Evolutionary conservation across 352 stramenopile species (phyloP).

Genomic region (Pythium biforme): DNA sequence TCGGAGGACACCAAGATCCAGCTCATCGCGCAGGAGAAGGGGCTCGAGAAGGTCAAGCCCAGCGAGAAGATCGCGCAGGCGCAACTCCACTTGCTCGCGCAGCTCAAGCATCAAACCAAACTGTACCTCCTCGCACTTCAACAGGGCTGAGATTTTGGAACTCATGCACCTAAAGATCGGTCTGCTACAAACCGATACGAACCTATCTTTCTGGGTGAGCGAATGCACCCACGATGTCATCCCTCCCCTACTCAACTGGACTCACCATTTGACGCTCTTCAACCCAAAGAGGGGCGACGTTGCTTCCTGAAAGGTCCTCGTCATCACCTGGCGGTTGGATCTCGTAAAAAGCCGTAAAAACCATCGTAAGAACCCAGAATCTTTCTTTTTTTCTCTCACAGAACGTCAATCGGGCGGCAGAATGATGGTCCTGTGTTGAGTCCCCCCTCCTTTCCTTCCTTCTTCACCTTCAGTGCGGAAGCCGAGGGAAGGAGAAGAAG

Average conservation of each 20-base stretch:
- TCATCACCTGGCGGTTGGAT: conserved; percentile 2
- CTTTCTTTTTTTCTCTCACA: conserved; percentile 26
- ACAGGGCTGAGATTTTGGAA: conserved; percentile 18
- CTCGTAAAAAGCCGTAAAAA: conserved; percentile 23
- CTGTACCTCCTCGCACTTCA: conserved; percentile 71
- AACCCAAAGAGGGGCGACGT: conserved; percentile 4
- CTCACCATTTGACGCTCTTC: neutral
- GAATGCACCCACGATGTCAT: conserved; percentile 6
- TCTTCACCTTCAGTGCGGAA: conserved; percentile 10
- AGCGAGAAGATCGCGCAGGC: conserved; percentile 39
- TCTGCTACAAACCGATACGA: conserved; percentile 15
- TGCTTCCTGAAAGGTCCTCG: neutral
- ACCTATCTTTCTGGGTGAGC: conserved; percentile 2
- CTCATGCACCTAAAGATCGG: conserved; percentile 2
- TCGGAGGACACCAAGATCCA: conserved; percentile 49
- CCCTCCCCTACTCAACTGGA: conserved; percentile 8
- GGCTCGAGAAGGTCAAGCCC: conserved; percentile 36
- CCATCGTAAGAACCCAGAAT: conserved; percentile 23
- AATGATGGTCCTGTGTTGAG: conserved; percentile 22
- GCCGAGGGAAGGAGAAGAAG: conserved; percentile 1
- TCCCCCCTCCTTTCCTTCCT: conserved; percentile 12
- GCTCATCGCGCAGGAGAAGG: conserved; percentile 49
- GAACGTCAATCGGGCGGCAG: conserved; percentile 9
- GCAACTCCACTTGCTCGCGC: conserved; percentile 51
- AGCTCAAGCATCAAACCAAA: conserved; percentile 83